Evolutionary conservation across 345 rosid species (phyloP).

Genomic region (Sisymbrium irio): DNA sequence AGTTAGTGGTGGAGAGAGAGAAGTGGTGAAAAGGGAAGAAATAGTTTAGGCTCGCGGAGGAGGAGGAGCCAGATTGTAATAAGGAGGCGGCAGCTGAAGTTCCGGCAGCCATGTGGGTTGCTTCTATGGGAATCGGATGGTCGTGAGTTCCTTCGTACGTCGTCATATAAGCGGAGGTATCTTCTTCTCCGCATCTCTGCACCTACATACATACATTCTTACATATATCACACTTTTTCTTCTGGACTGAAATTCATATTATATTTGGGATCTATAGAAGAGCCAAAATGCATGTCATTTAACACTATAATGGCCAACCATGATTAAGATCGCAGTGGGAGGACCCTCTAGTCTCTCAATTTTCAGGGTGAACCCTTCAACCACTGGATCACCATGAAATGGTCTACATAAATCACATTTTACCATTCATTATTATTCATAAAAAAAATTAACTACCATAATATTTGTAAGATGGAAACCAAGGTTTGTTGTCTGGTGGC

Average conservation of each 20-base stretch:
- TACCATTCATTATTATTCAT: too few relatives aligned
- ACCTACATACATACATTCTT: conserved; percentile 23
- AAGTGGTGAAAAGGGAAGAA: conserved; percentile 36
- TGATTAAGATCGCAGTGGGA: neutral
- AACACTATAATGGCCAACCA: neutral
- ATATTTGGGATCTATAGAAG: neutral
- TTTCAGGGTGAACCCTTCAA: neutral
- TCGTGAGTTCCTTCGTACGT: conserved; percentile 47
- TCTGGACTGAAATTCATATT: too few relatives aligned
- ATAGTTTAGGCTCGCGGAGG: conserved; percentile 22
- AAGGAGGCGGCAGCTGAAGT: conserved; percentile 45
- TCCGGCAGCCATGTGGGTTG: conserved; percentile 45
- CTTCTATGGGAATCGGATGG: conserved; percentile 45
- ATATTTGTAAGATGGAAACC: neutral
- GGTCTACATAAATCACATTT: too few relatives aligned
- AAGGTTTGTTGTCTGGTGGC: neutral
- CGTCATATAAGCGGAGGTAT: conserved; percentile 32
- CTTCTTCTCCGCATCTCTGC: conserved; percentile 42
- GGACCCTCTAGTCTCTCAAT: neutral
- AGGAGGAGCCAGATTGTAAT: conserved; percentile 40
- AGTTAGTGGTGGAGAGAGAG: conserved; percentile 45
- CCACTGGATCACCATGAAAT: neutral
- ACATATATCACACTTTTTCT: neutral
- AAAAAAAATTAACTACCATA: neutral
- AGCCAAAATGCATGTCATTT: neutral